Conservation (phyloP, 2,329 filamentous ascomycete species). For the Celoporthe dispersa region DNA sequence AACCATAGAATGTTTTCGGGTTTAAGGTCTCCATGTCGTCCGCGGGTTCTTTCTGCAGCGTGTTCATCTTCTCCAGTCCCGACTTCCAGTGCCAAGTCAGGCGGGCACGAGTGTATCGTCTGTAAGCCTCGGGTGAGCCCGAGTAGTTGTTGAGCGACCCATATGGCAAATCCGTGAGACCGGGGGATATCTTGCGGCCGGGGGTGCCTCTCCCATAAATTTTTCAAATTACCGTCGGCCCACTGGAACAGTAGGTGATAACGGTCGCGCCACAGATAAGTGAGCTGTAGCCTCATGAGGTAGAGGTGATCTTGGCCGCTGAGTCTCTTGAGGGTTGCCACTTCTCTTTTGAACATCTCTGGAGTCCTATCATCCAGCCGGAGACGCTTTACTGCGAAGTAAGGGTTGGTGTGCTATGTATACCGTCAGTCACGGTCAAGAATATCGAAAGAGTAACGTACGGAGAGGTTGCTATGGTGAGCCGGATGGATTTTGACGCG, state of each 20-base stretch:
- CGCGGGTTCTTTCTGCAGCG: not conserved
- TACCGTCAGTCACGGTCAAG: not conserved
- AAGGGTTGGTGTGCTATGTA: constrained; percentile 7
- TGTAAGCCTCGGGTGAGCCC: constrained; percentile 6
- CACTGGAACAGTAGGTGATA: constrained; percentile 19
- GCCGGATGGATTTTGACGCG: constrained; percentile 20
- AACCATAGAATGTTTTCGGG: constrained; percentile 29
- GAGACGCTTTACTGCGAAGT: constrained; percentile 19
- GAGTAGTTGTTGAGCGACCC: constrained; percentile 7
- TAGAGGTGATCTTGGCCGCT: constrained; percentile 14
- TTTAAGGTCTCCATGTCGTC: constrained; percentile 29
- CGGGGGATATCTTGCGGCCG: not conserved
- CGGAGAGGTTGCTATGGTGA: constrained; percentile 14
- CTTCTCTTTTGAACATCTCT: constrained; percentile 16
- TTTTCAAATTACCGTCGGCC: constrained; percentile 20
- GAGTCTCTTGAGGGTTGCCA: constrained; percentile 15
- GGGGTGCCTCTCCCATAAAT: constrained; percentile 8
- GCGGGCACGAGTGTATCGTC: constrained; percentile 17
- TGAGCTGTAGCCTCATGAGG: constrained; percentile 17
- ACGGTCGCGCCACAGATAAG: not conserved
- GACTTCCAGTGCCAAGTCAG: not conserved
- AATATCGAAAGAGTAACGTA: not conserved
- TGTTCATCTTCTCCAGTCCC: not conserved
- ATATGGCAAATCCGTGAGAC: not conserved
- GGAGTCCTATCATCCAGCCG: not conserved